Evolutionary conservation across 176 grass and related monocot species (phyloP).

Genomic region (Oryza glaberrima): DNA sequence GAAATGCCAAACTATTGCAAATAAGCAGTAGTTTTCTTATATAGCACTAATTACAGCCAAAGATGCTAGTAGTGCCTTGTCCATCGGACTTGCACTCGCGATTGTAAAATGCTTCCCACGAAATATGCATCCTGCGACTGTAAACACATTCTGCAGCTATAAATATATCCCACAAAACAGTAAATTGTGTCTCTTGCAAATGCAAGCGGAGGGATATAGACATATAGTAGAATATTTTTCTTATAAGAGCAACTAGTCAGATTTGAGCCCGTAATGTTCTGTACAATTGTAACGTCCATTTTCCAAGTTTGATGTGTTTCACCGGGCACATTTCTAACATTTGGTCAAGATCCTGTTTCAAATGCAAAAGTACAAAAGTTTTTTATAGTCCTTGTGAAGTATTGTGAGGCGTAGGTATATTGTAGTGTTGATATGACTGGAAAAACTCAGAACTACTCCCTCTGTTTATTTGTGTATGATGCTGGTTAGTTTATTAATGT

Average conservation of each 20-base stretch:
- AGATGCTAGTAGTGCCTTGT: neutral
- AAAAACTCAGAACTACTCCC: no score
- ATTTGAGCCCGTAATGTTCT: slow-evolving; percentile 4
- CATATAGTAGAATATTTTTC: neutral
- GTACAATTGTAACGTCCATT: neutral
- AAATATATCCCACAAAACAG: no score
- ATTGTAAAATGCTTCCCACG: neutral
- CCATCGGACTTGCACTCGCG: neutral
- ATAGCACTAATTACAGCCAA: neutral
- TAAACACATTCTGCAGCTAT: no score
- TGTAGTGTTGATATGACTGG: no score
- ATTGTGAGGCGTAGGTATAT: no score
- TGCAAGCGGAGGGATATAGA: neutral
- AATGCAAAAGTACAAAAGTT: neutral
- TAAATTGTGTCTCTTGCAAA: neutral
- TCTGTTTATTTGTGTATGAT: no score
- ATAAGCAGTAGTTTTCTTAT: neutral
- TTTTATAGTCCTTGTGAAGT: neutral
- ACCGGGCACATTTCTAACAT: neutral
- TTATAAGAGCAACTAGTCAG: neutral
- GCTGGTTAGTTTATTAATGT: no score
- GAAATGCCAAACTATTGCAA: neutral
- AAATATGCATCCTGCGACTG: neutral
- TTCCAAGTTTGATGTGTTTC: neutral
- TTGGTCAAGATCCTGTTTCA: neutral